Evolutionary conservation across 148 eudicot genomes (phyloP).

Genomic region (Euryodendron excelsum): DNA sequence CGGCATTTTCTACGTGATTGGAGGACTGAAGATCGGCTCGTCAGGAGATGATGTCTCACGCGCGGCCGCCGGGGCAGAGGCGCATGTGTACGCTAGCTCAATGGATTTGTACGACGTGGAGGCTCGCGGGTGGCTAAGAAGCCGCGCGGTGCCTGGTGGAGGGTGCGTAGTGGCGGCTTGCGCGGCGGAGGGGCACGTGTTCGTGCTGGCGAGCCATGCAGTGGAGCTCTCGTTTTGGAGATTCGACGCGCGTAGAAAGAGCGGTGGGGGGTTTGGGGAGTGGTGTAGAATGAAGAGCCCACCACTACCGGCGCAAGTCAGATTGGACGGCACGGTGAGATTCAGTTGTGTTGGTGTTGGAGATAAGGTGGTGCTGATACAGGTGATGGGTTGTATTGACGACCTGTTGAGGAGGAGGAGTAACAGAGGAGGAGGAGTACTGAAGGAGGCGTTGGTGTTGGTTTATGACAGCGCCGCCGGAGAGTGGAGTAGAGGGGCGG

Average conservation of each 20-base stretch:
- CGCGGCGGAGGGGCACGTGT: conserved; percentile 48
- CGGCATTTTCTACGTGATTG: conserved; percentile 65
- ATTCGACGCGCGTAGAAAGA: conserved; percentile 44
- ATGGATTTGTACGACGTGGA: conserved; percentile 77
- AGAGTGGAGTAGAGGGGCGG: conserved; percentile 71
- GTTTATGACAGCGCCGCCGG: conserved; percentile 57
- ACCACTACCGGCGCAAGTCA: conserved; percentile 60
- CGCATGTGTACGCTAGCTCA: conserved; percentile 60
- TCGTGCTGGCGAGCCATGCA: conserved; percentile 69
- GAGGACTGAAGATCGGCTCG: conserved; percentile 59
- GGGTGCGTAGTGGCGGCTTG: conserved; percentile 93
- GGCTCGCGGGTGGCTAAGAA: conserved; percentile 54
- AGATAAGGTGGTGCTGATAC: conserved; percentile 74
- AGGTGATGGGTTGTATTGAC: conserved; percentile 64
- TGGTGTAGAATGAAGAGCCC: conserved; percentile 71
- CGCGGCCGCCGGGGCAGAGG: conserved; percentile 35
- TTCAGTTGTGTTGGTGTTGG: conserved; percentile 65
- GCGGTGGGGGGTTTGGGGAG: conserved; percentile 44
- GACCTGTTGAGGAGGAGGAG: conserved; percentile 61
- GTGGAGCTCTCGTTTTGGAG: conserved; percentile 86
- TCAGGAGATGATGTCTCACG: conserved; percentile 30
- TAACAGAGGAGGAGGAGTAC: conserved; percentile 50
- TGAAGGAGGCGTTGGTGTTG: conserved; percentile 59
- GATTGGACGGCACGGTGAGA: conserved; percentile 70
- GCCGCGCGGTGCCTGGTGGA: conserved; percentile 68